Evolutionary conservation across 805 yeast species (phyloP).

Genomic region (Ogataea trehalophila): DNA sequence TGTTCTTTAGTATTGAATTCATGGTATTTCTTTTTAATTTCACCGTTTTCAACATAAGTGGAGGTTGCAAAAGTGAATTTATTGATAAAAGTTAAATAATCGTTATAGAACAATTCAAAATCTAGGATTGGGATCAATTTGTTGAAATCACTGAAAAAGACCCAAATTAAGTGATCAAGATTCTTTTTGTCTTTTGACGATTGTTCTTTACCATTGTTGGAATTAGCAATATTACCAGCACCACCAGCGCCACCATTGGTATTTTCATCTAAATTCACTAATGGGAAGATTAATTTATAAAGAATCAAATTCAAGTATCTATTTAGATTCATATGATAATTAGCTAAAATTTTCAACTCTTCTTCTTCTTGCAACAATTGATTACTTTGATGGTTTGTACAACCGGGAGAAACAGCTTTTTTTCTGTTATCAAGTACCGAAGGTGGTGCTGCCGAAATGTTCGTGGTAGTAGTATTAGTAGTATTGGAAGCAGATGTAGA

Average conservation of each 20-base stretch:
- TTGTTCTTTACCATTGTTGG: too few relatives aligned
- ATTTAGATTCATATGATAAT: conserved; percentile 34
- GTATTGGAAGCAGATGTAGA: conserved; percentile 1
- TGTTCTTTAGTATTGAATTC: conserved; percentile 30
- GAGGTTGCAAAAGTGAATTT: conserved; percentile 28
- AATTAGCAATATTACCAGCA: too few relatives aligned
- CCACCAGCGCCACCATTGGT: conserved; percentile 20
- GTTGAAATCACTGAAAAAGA: conserved; percentile 49
- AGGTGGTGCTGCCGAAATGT: background rate
- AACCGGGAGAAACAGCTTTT: too few relatives aligned
- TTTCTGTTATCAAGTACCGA: too few relatives aligned
- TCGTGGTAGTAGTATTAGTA: conserved; percentile 1
- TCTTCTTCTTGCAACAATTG: conserved; percentile 3
- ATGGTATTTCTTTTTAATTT: conserved; percentile 33
- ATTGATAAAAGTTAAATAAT: conserved; percentile 45
- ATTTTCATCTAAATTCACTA: conserved; percentile 15
- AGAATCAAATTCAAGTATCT: conserved; percentile 30
- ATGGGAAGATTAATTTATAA: conserved; percentile 31
- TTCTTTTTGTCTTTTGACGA: conserved; percentile 14
- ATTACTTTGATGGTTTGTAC: too few relatives aligned
- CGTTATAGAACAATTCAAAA: conserved; percentile 47
- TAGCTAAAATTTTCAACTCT: conserved; percentile 21
- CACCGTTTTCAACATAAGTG: conserved; percentile 38
- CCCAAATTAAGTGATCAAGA: conserved; percentile 41
- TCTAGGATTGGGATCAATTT: conserved; percentile 52